phyloP scores from a whole-genome alignment of 164 flowering plant genomes.

The Macadamia integrifolia region DNA sequence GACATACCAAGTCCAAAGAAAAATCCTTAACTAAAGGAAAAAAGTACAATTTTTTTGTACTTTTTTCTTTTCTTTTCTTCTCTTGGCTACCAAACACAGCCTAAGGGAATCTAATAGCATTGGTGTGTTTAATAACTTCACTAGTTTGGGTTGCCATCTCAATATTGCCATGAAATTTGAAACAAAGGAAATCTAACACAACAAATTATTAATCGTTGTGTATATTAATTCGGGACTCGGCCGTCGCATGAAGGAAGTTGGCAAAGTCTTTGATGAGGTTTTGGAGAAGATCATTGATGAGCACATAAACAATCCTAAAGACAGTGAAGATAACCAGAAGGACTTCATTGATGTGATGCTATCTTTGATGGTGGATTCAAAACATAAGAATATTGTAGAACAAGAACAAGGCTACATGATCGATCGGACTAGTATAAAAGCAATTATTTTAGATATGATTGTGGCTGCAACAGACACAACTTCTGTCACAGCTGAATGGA shows the following conservation, averaged over 20 bases:
- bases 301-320: slow-evolving; percentile 1
- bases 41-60: no score
- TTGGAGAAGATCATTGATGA: slow-evolving; percentile 18
- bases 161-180: no score
- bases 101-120: no score
- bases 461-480: not conserved
- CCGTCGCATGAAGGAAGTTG: slow-evolving; percentile 1
- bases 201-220: not conserved
- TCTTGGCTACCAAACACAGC: no score
- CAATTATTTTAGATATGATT: not conserved
- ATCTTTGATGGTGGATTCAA: not conserved
- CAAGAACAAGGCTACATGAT: not conserved
- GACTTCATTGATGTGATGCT: slow-evolving; percentile 17
- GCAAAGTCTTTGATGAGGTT: not conserved
- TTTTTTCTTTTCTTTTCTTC: no score
- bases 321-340: not conserved
- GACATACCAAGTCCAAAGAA: no score
- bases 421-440: slow-evolving; percentile 11
- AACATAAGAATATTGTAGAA: not conserved
- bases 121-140: no score
- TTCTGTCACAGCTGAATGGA: not conserved
- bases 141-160: no score
- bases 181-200: no score
- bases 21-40: no score
- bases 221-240: slow-evolving; percentile 5